Base-by-base conservation (phyloP, 352 stramenopile genomes). In the Phytophthora melonis region DNA sequence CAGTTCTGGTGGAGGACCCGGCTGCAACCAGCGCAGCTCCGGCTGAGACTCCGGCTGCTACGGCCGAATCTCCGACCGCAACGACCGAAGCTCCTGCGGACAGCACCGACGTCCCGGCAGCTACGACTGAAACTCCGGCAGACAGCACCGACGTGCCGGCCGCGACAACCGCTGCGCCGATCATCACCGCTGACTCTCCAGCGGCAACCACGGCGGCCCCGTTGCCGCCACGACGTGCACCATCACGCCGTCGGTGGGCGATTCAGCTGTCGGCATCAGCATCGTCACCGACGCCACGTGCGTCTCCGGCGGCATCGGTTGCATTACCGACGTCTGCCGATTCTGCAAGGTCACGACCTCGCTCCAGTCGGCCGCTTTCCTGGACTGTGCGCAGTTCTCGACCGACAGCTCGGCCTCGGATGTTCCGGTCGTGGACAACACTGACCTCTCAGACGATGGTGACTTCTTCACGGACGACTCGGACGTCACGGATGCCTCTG, bases 281-380 rank as follows among this genome's bases (percentile, higher is more conserved):
- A 73, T 84, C n/a, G 19, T 79, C 27, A 70, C 72, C 2, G 80
- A 87, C 19, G 10, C 53, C 10, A 63, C 62, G 25, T 85, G 78
- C 27, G 63, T 34, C 10, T 65, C n/a, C 16, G 80, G 77, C 6
- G 80, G 80, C 7, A 7, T 82, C 21, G 80, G 80, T 36, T 87
- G 80, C 57, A 74, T 85, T 4, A 69, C 70, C 23, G 58, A 67
- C 23, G 66, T 78, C 21, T 87, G 80, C 68, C 75, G 78, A 47
- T 85, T 79, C 72, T 87, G 80, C 70, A 83, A 85, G 74, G 59
- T 66, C 13, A 68, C 27, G 3, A 71, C 58, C 19, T 84, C 79
- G 9, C 25, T 43, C 5, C 63, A 75, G 63, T 84, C 74, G 3
- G 47, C 66, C 7, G 66, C 75, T 5, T 66, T 84, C 27, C 9